Conservation (phyloP, 306 rosid genomes). For the Oxytropis ochrocephala region DNA sequence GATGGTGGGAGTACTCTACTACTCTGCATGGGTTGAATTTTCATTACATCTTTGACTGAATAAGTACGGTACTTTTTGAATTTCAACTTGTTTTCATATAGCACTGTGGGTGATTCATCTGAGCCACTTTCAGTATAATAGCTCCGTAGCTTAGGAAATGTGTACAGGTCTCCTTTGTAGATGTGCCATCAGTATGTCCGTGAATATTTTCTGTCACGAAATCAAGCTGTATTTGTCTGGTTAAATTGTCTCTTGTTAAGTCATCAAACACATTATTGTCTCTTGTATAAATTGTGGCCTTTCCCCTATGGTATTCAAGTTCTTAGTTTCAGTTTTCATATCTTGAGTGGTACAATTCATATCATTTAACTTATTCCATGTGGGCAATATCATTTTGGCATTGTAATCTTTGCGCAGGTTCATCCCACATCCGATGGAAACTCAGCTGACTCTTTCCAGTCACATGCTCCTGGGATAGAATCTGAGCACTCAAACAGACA, state of each 20-base stretch:
- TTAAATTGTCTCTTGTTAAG: not conserved
- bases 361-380: not conserved
- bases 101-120: not conserved
- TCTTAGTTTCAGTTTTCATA: conserved; percentile 12
- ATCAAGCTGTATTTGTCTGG: not conserved
- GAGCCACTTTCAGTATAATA: not conserved
- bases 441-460: conserved; percentile 33
- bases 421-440: conserved; percentile 55
- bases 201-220: not conserved
- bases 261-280: not conserved
- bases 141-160: not conserved
- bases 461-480: conserved; percentile 42
- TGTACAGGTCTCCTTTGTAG: conserved; percentile 5
- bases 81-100: conserved; percentile 2
- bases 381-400: conserved; percentile 12
- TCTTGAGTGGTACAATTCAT: not conserved
- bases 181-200: not conserved
- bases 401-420: conserved; percentile 53
- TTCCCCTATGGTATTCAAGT: not conserved
- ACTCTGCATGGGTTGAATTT: not conserved
- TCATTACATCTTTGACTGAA: not conserved
- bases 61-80: not conserved
- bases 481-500: conserved; percentile 44
- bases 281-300: not conserved
- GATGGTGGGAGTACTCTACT: not conserved